Conservation (phyloP, 805 yeast species). For the Nakazawaea wyomingensis region DNA sequence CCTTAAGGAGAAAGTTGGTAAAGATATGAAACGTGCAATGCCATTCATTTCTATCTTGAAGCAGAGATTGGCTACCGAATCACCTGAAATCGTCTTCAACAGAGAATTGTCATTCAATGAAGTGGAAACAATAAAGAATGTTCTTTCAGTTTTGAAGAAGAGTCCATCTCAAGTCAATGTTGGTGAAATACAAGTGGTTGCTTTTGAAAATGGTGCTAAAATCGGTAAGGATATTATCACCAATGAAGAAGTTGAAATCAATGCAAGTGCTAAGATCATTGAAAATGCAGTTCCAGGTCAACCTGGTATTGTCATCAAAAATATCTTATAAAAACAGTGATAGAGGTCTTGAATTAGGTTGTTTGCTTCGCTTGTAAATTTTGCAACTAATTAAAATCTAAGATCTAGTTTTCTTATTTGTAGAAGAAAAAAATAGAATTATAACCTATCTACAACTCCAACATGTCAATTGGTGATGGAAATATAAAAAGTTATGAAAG, state of each 20-base stretch:
- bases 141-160: conserved; percentile 50
- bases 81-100: conserved; percentile 78
- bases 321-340: conserved; percentile 45
- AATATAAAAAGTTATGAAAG: too few species aligned
- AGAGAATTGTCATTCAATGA: conserved; percentile 85
- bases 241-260: conserved; percentile 64
- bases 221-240: conserved; percentile 62
- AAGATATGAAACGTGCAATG: conserved; percentile 97
- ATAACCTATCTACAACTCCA: too few species aligned
- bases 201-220: conserved; percentile 57
- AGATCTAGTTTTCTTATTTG: too few species aligned
- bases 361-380: too few species aligned
- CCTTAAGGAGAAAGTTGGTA: conserved; percentile 63
- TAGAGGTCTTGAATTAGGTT: too few species aligned
- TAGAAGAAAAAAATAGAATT: too few species aligned
- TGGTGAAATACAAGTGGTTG: conserved; percentile 52
- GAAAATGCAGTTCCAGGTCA: conserved; percentile 89
- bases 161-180: conserved; percentile 59
- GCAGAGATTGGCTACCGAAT: conserved; percentile 66
- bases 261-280: conserved; percentile 59
- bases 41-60: conserved; percentile 88
- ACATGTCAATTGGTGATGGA: too few species aligned
- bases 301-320: conserved; percentile 79
- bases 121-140: conserved; percentile 54
- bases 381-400: too few species aligned